Conservation (phyloP, 306 rosid species). For the Carpinus viminea region DNA sequence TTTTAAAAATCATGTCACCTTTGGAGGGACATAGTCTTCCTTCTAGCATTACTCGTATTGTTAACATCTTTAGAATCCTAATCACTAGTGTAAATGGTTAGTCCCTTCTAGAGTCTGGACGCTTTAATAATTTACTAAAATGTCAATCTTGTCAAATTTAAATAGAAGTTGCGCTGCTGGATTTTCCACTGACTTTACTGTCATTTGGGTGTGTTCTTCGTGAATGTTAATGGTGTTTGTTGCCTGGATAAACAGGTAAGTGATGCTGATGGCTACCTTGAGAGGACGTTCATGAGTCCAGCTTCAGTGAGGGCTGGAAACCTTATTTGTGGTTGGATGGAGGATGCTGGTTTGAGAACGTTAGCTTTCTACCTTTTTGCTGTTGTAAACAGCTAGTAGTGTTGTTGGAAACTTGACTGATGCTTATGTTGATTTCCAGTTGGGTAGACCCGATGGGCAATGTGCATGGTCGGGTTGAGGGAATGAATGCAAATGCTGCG, state of each 20-base stretch:
- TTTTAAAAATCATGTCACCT: no score
- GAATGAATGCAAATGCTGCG: slow-evolving; percentile 64
- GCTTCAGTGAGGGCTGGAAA: slow-evolving; percentile 71
- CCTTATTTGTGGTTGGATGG: slow-evolving; percentile 81
- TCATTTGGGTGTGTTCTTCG: slow-evolving; percentile 3
- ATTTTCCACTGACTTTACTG: not conserved
- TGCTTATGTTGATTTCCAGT: slow-evolving; percentile 51
- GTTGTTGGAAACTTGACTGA: slow-evolving; percentile 35
- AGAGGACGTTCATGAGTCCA: slow-evolving; percentile 92
- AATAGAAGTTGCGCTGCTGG: not conserved
- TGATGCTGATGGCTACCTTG: slow-evolving; percentile 73
- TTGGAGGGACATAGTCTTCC: no score
- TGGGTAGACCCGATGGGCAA: slow-evolving; percentile 94
- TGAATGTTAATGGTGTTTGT: slow-evolving; percentile 30
- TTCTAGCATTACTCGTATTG: no score
- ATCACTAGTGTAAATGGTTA: slow-evolving; percentile 3
- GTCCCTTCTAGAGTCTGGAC: slow-evolving; percentile 1
- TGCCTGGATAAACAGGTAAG: slow-evolving; percentile 61
- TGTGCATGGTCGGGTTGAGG: slow-evolving; percentile 79
- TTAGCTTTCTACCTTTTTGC: slow-evolving; percentile 50
- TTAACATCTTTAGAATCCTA: not conserved
- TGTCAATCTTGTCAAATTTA: not conserved
- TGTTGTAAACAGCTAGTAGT: slow-evolving; percentile 3
- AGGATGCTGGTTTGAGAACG: slow-evolving; percentile 96
- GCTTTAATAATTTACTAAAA: not conserved